Evolutionary conservation across 108 stramenopile species (phyloP).

Genomic region (Cyclotella baltica): DNA sequence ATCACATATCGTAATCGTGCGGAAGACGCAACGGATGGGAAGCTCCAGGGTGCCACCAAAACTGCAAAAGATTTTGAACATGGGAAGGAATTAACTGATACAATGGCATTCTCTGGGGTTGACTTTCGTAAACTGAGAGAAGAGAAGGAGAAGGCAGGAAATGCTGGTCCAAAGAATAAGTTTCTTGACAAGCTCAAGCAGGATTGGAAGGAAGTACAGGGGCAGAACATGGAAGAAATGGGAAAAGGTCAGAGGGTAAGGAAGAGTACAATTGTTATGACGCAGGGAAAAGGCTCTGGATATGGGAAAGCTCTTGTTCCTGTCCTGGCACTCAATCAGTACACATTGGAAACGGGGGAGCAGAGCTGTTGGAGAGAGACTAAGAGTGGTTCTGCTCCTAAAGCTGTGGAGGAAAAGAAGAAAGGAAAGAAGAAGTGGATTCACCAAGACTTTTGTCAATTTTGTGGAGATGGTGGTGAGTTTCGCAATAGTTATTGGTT

Average conservation of each 20-base stretch:
- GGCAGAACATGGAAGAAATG: conserved; percentile 43
- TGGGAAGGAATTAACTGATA: conserved; percentile 54
- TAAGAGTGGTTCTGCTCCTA: conserved; percentile 25
- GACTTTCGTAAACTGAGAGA: conserved; percentile 67
- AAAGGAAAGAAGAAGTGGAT: conserved; percentile 23
- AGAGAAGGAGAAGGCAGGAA: conserved; percentile 47
- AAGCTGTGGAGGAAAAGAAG: conserved; percentile 34
- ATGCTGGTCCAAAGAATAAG: conserved; percentile 43
- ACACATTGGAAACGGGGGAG: conserved; percentile 67
- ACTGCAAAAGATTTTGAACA: conserved; percentile 61
- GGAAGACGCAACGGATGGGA: conserved; percentile 52
- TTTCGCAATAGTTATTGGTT: not conserved
- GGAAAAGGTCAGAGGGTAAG: conserved; percentile 56
- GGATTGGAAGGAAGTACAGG: conserved; percentile 39
- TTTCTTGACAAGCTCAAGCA: conserved; percentile 42
- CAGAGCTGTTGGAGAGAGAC: conserved; percentile 70
- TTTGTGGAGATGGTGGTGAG: conserved; percentile 82
- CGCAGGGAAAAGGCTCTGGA: conserved; percentile 60
- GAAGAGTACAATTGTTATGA: conserved; percentile 59
- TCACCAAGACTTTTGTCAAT: conserved; percentile 67
- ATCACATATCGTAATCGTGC: conserved; percentile 80
- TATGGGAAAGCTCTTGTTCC: conserved; percentile 62
- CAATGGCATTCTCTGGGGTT: conserved; percentile 55
- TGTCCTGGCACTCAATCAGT: conserved; percentile 70
- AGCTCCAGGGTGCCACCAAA: conserved; percentile 41